Conservation (phyloP, 805 yeast genomes). For the Sungouiella thailandica region DNA sequence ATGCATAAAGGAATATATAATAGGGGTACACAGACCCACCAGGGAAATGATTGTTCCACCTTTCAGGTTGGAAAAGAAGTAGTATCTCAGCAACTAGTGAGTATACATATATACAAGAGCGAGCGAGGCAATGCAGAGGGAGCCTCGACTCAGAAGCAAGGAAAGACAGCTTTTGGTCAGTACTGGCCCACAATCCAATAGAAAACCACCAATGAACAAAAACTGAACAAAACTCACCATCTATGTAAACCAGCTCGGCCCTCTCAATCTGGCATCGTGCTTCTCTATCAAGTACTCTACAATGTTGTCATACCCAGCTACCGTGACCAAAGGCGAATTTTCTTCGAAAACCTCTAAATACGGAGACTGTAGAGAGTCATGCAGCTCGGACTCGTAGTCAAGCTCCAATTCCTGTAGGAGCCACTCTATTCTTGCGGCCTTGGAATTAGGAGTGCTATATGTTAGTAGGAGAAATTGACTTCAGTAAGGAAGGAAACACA, state of each 20-base stretch:
- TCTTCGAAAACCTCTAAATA: neutral
- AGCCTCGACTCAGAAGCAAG: too few species aligned
- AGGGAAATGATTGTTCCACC: too few species aligned
- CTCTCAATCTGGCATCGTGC: neutral
- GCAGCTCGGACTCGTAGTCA: conserved; percentile 8
- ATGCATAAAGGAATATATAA: too few species aligned
- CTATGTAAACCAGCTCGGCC: neutral
- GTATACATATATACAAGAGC: too few species aligned
- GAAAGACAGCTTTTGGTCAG: too few species aligned
- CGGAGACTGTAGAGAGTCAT: neutral
- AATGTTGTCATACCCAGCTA: neutral
- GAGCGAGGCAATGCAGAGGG: too few species aligned
- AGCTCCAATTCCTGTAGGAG: conserved; percentile 26
- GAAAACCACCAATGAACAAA: too few species aligned
- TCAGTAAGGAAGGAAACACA: conserved; percentile 8
- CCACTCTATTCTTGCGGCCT: conserved; percentile 30
- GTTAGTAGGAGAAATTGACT: neutral
- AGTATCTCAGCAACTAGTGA: too few species aligned
- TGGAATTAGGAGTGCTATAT: conserved; percentile 22
- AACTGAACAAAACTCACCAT: too few species aligned
- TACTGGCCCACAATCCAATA: too few species aligned
- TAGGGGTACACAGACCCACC: too few species aligned
- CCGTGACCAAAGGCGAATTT: neutral
- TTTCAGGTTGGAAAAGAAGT: too few species aligned
- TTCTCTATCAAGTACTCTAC: neutral